Percentiles rank a stretch among this genome's conserved stretches.
Conservation (phyloP, 176 grass and related monocot genomes). For the Tuctoria greenei region DNA sequence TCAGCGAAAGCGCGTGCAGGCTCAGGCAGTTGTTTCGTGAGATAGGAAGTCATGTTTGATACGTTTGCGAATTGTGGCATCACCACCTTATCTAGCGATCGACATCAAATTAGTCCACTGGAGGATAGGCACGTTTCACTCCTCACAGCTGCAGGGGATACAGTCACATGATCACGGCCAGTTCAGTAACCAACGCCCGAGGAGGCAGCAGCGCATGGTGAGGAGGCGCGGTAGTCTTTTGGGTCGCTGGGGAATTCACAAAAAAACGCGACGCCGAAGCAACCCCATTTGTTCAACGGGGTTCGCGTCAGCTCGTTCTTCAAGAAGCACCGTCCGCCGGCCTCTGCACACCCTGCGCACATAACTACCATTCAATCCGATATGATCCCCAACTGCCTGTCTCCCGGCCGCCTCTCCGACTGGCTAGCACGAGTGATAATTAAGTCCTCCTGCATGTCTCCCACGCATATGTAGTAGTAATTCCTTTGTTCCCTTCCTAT, state of each 20-base stretch:
- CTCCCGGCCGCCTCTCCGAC: neutral
- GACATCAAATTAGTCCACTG: neutral
- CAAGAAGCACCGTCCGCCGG: slow-evolving; percentile 22
- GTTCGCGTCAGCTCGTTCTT: neutral
- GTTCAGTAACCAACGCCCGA: neutral
- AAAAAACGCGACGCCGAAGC: neutral
- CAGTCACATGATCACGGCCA: neutral
- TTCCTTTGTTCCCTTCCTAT: slow-evolving; percentile 64
- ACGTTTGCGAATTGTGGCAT: neutral
- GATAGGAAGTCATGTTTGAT: neutral
- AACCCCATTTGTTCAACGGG: neutral
- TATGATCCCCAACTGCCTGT: slow-evolving; percentile 63
- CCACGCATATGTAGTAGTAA: slow-evolving; percentile 33
- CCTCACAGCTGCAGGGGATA: neutral
- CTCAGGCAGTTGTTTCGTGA: neutral
- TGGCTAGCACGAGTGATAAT: neutral
- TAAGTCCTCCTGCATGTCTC: neutral
- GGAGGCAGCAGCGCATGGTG: too few relatives aligned
- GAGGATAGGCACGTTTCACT: neutral
- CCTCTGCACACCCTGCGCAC: neutral
- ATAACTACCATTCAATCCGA: slow-evolving; percentile 82
- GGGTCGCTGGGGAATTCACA: neutral
- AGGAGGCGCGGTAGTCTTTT: neutral
- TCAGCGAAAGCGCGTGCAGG: neutral
- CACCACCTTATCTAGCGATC: neutral